Conservation (phyloP, 768 basidiomycete species). For the Melanogaster broomeanus region DNA sequence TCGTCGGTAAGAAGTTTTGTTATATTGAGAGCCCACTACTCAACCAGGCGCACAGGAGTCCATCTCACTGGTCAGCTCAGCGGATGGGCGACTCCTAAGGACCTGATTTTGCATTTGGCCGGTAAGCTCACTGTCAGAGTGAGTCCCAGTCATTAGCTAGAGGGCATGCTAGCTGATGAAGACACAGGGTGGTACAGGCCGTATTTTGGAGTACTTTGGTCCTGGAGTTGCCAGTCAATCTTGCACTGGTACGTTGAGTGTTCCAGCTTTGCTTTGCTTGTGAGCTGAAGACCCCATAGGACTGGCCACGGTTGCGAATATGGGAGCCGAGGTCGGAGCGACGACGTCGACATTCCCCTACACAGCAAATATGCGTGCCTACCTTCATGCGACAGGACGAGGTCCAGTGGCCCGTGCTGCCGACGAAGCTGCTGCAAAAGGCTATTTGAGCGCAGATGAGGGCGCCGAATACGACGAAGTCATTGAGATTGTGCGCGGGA, state of each 20-base stretch:
- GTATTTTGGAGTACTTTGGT: conserved; percentile 96
- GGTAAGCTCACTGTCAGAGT: conserved; percentile 94
- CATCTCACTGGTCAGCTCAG: conserved; percentile 84
- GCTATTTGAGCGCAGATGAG: conserved; percentile 82
- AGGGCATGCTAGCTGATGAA: conserved; percentile 1
- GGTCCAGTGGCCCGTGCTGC: conserved; percentile 85
- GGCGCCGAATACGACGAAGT: conserved; percentile 93
- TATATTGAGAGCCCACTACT: not conserved
- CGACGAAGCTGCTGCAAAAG: conserved; percentile 73
- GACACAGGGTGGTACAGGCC: conserved; percentile 87
- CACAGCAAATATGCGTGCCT: conserved; percentile 84
- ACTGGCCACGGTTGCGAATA: conserved; percentile 94
- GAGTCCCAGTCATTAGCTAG: conserved; percentile 27
- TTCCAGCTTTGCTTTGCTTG: not conserved
- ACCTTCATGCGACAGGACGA: conserved; percentile 88
- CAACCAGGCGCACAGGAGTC: conserved; percentile 53
- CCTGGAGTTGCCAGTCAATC: conserved; percentile 88
- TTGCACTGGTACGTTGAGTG: conserved; percentile 69
- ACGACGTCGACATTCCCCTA: conserved; percentile 99
- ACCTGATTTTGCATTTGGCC: conserved; percentile 91
- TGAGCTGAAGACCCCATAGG: conserved; percentile 41
- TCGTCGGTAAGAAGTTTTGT: conserved; percentile 57
- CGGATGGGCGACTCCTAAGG: conserved; percentile 96
- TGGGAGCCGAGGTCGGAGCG: conserved; percentile 99
- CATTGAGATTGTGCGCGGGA: conserved; percentile 80